Percentiles rank a stretch among this genome's conserved stretches.
Conservation (phyloP, 345 rosid species). For the Lepidium didymum region DNA sequence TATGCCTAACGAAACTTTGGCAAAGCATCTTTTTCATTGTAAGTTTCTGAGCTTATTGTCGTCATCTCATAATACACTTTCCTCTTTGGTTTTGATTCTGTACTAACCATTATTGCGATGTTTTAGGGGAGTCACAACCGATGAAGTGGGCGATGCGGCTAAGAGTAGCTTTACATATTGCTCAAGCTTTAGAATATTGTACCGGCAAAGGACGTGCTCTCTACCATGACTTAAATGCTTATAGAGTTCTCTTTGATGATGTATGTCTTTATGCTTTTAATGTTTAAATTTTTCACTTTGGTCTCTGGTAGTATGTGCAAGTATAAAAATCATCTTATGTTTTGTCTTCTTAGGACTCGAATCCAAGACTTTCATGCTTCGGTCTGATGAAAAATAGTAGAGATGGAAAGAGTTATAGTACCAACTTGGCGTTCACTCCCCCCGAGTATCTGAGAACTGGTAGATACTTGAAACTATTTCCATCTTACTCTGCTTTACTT, state of each 20-base stretch:
- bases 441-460: conserved; percentile 97
- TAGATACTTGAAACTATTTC: not conserved
- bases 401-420: conserved; percentile 93
- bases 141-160: conserved; percentile 97
- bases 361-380: conserved; percentile 85
- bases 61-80: not conserved
- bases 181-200: conserved; percentile 91
- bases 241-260: conserved; percentile 84
- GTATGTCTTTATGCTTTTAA: conserved; percentile 29
- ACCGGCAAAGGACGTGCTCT: conserved; percentile 81
- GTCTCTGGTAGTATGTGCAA: not conserved
- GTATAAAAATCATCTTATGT: not conserved
- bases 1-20: conserved; percentile 89
- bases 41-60: conserved; percentile 6
- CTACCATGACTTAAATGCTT: conserved; percentile 92
- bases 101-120: not conserved
- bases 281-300: not conserved
- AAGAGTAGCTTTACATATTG: conserved; percentile 87
- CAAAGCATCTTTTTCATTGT: conserved; percentile 95
- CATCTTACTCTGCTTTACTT: not conserved
- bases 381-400: conserved; percentile 97
- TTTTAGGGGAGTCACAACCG: conserved; percentile 84
- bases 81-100: not conserved
- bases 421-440: conserved; percentile 92
- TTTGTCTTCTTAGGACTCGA: conserved; percentile 53